Conservation (phyloP, 2,329 filamentous ascomycete species). For the Fusarium nelsonii region DNA sequence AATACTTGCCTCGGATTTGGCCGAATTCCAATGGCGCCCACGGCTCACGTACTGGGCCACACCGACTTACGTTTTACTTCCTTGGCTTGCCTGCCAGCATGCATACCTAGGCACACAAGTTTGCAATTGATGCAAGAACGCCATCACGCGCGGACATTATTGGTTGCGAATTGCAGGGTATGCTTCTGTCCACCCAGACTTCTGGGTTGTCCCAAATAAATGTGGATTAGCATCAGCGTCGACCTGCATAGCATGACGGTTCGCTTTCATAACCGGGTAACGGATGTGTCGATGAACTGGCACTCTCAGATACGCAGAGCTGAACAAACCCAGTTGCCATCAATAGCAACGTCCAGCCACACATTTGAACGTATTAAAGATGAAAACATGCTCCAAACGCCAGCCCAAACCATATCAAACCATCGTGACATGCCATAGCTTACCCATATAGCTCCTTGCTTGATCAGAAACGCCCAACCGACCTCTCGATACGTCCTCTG, state of each 20-base stretch:
- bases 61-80: background rate
- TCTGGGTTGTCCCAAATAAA: slow-evolving; percentile 14
- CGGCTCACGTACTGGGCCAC: background rate
- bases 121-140: background rate
- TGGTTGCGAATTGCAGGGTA: slow-evolving; percentile 1
- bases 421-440: slow-evolving; percentile 13
- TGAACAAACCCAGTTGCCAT: background rate
- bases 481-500: slow-evolving; percentile 5
- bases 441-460: slow-evolving; percentile 21
- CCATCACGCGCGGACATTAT: slow-evolving; percentile 1
- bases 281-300: slow-evolving; percentile 12
- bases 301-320: slow-evolving; percentile 6
- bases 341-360: slow-evolving; percentile 1
- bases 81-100: background rate
- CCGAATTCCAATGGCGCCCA: background rate
- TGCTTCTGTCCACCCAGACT: slow-evolving; percentile 13
- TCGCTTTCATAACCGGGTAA: slow-evolving; percentile 5
- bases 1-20: background rate
- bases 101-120: background rate
- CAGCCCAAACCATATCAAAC: slow-evolving; percentile 7
- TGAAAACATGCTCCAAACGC: slow-evolving; percentile 28
- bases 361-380: slow-evolving; percentile 7
- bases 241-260: background rate
- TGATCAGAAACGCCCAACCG: slow-evolving; percentile 7
- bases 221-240: slow-evolving; percentile 11